phyloP scores from a whole-genome alignment of 2,329 filamentous ascomycete species.

The Ceratocystis destructans region DNA sequence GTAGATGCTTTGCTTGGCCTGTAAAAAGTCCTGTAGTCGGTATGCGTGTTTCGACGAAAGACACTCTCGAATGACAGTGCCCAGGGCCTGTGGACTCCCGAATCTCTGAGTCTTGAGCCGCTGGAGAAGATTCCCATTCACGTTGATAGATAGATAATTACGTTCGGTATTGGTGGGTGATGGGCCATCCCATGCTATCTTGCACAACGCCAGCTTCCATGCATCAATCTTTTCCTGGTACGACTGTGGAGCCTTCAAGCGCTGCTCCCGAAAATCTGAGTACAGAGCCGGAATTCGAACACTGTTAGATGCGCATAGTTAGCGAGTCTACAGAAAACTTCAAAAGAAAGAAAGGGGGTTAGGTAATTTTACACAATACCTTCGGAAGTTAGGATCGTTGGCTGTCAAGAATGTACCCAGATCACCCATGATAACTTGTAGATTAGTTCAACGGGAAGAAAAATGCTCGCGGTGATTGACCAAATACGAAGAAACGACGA shows the following conservation, averaged over 20 bases:
- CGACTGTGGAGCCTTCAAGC: conserved; percentile 67
- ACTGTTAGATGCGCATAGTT: conserved; percentile 31
- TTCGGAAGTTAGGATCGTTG: conserved; percentile 48
- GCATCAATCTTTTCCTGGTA: conserved; percentile 67
- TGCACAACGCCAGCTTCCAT: conserved; percentile 63
- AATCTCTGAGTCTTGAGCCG: conserved; percentile 63
- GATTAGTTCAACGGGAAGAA: not conserved
- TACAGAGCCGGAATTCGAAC: conserved; percentile 73
- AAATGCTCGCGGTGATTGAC: no score
- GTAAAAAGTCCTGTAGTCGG: conserved; percentile 54
- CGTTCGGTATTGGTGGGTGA: conserved; percentile 31
- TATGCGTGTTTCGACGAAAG: conserved; percentile 56
- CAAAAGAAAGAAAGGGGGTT: not conserved
- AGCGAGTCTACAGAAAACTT: not conserved
- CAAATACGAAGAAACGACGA: no score
- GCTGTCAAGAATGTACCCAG: conserved; percentile 52
- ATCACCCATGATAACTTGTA: conserved; percentile 41
- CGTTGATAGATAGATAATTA: conserved; percentile 38
- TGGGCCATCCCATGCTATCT: conserved; percentile 50
- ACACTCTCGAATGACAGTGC: conserved; percentile 63
- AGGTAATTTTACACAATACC: conserved; percentile 27
- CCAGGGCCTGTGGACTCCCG: conserved; percentile 68
- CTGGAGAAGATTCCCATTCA: conserved; percentile 51
- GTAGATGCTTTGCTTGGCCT: conserved; percentile 56
- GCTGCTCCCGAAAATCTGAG: conserved; percentile 67